Evolutionary conservation across 1,284 basidiomycete genomes (phyloP).

Genomic region (Ceratobasidium papillatum): DNA sequence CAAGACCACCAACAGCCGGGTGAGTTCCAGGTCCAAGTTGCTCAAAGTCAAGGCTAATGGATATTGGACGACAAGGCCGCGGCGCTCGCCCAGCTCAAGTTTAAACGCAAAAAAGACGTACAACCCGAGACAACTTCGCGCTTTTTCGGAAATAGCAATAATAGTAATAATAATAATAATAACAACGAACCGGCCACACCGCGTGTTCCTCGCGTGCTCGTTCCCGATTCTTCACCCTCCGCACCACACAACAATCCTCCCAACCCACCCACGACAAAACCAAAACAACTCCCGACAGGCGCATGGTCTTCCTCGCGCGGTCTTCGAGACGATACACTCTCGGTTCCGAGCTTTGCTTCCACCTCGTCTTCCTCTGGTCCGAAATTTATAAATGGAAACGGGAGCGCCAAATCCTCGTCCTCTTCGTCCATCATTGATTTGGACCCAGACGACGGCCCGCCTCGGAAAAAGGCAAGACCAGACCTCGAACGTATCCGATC

Average conservation of each 20-base stretch:
- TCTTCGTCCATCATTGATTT: conserved; percentile 49
- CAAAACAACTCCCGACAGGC: conserved; percentile 53
- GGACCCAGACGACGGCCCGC: conserved; percentile 55
- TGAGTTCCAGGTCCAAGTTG: not conserved
- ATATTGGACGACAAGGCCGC: not conserved
- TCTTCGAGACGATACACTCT: conserved; percentile 63
- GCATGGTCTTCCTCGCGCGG: conserved; percentile 53
- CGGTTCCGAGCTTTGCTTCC: conserved; percentile 64
- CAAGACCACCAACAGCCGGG: conserved; percentile 3
- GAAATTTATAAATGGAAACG: not conserved
- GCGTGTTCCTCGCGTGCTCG: conserved; percentile 58
- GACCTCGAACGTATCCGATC: conserved; percentile 25
- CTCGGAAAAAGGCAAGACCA: conserved; percentile 39
- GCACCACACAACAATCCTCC: conserved; percentile 51
- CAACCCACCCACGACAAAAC: conserved; percentile 20
- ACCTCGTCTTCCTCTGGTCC: conserved; percentile 46
- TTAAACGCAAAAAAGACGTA: conserved; percentile 35
- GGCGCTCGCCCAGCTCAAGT: conserved; percentile 34
- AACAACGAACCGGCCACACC: conserved; percentile 38
- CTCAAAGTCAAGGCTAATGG: no score
- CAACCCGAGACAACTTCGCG: not conserved
- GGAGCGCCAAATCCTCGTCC: conserved; percentile 54
- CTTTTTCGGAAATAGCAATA: no score
- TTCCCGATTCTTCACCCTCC: conserved; percentile 76
- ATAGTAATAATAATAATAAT: no score